Percentiles rank a stretch among this genome's conserved stretches.
Evolutionary conservation across 352 stramenopile genomes (phyloP).

Genomic region (Pythium brachiatum): DNA sequence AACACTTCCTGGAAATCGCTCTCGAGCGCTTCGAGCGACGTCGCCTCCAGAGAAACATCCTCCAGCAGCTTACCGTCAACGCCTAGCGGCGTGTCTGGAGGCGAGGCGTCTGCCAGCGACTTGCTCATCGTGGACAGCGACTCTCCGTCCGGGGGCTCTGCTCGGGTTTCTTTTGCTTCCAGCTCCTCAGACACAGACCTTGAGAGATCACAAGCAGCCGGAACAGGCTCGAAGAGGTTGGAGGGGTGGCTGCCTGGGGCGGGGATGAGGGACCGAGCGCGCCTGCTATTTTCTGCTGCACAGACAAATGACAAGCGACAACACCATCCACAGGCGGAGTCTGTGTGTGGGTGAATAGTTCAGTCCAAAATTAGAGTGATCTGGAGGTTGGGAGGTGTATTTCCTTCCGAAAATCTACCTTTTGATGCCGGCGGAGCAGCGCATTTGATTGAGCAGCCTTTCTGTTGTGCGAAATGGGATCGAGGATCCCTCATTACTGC

Average conservation of each 20-base stretch:
- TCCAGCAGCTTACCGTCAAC: constrained; percentile 44
- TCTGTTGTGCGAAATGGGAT: neutral
- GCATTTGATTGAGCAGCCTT: neutral
- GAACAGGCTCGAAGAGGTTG: neutral
- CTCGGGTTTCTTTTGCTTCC: neutral
- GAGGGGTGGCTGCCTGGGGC: neutral
- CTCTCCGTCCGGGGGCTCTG: neutral
- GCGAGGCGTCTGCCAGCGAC: constrained; percentile 20
- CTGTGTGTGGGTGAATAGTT: neutral
- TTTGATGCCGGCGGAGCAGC: neutral
- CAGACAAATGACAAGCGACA: neutral
- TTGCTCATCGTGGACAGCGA: constrained; percentile 31
- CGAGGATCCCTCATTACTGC: constrained; percentile 32
- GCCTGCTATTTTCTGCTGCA: constrained; percentile 11
- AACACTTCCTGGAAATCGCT: constrained; percentile 94
- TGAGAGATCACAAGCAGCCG: neutral
- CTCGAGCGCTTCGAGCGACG: constrained; percentile 86
- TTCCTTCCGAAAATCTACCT: constrained; percentile 1
- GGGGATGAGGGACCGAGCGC: too few species aligned
- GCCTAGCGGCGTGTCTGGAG: constrained; percentile 23
- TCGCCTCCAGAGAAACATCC: constrained; percentile 48
- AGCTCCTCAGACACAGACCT: neutral
- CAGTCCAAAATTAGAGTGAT: constrained; percentile 3
- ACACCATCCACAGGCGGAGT: neutral
- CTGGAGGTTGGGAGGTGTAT: neutral